These are phyloP conservation scores for Aurantiochytrium sp. DNA, from an alignment of 108 stramenopile species.

Conservation along the genomic window DNA sequence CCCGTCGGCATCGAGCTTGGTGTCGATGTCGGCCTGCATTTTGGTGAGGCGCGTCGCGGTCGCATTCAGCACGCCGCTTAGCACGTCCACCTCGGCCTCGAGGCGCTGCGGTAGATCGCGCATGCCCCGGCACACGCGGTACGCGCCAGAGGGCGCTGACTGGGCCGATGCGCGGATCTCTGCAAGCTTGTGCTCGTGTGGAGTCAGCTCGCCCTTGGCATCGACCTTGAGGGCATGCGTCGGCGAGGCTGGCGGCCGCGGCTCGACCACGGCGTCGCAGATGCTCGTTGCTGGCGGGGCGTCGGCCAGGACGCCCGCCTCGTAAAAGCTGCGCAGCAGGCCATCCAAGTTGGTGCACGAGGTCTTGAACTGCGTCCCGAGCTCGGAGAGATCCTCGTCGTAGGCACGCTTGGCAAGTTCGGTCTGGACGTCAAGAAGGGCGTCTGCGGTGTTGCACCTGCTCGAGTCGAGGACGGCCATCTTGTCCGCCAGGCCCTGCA, in stretches of 20 bases:
- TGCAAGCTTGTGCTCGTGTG: not conserved
- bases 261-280: not conserved
- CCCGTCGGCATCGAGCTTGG: constrained; percentile 9
- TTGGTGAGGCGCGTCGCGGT: not conserved
- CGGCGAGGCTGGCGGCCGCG: not conserved
- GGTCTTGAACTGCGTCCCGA: not conserved
- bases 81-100: not conserved
- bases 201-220: not conserved
- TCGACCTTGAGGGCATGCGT: not conserved
- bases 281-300: not conserved
- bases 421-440: not conserved
- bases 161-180: not conserved
- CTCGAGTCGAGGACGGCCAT: not conserved
- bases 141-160: not conserved
- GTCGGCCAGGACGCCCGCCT: not conserved
- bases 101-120: not conserved
- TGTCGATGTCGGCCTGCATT: constrained; percentile 19
- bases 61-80: not conserved
- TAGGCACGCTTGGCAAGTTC: not conserved
- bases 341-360: not conserved
- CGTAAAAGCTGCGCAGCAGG: constrained; percentile 7
- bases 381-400: not conserved
- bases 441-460: not conserved
- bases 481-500: not conserved
- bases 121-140: not conserved